Conservation (phyloP, 495 filamentous ascomycete genomes). For the Pyronema domesticum region DNA sequence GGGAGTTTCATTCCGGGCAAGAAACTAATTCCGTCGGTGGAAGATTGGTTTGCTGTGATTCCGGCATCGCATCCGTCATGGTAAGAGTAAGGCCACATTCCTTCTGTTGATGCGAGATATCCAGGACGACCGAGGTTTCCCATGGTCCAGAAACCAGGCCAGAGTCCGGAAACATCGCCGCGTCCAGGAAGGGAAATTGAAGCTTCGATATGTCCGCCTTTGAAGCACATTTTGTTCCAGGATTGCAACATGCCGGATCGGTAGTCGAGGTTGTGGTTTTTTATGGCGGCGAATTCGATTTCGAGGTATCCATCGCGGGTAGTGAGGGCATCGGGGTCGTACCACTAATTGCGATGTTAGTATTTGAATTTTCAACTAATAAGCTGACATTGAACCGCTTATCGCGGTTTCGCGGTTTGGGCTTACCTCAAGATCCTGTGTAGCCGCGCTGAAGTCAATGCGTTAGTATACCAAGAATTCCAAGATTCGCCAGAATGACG, state of each 20-base stretch:
- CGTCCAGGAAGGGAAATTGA: constrained; percentile 56
- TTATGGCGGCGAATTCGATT: constrained; percentile 47
- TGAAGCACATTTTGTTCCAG: constrained; percentile 69
- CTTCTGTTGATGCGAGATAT: constrained; percentile 51
- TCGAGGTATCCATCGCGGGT: constrained; percentile 50
- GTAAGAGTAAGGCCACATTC: constrained; percentile 70
- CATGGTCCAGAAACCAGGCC: constrained; percentile 74
- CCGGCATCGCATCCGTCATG: constrained; percentile 53
- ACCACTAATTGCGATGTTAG: constrained; percentile 37
- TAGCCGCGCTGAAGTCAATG: constrained; percentile 36
- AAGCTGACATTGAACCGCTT: not conserved
- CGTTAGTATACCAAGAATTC: constrained; percentile 1
- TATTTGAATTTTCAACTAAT: constrained; percentile 2
- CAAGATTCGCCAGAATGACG: not conserved
- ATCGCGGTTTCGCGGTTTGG: not conserved
- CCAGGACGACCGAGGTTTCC: constrained; percentile 55
- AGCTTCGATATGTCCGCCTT: constrained; percentile 58
- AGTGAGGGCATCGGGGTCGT: constrained; percentile 58
- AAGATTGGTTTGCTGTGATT: constrained; percentile 62
- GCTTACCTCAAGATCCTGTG: constrained; percentile 48
- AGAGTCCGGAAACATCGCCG: constrained; percentile 52
- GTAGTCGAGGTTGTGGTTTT: constrained; percentile 51
- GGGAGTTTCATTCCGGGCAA: constrained; percentile 60
- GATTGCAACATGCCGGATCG: constrained; percentile 69
- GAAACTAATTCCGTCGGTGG: constrained; percentile 45